Conservation (phyloP, 352 stramenopile species). For the Pythium dissotocum region DNA sequence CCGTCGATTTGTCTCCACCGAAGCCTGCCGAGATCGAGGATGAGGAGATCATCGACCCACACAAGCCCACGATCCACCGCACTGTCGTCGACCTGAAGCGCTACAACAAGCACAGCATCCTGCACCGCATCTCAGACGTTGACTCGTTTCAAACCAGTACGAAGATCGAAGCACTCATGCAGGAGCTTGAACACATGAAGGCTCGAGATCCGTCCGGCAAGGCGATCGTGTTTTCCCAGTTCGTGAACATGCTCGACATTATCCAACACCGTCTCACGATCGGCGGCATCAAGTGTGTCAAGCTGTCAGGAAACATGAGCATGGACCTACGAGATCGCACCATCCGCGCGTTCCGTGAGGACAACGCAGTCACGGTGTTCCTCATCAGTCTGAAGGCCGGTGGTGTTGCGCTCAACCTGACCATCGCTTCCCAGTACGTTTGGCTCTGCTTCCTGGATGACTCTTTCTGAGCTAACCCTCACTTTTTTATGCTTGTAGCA, state of each 20-base stretch:
- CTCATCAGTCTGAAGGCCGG: constrained; percentile 99
- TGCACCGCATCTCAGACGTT: constrained; percentile 63
- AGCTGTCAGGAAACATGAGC: constrained; percentile 91
- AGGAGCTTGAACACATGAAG: constrained; percentile 96
- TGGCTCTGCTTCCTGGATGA: background rate
- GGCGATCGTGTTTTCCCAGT: constrained; percentile 98
- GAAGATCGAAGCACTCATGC: constrained; percentile 98
- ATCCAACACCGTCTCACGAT: constrained; percentile 95
- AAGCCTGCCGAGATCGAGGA: constrained; percentile 30
- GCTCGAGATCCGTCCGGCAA: constrained; percentile 93
- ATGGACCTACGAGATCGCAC: constrained; percentile 84
- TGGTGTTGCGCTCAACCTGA: constrained; percentile 98
- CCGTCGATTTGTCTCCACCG: constrained; percentile 67
- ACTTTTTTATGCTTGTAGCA: constrained; percentile 45
- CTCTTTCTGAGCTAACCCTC: constrained; percentile 19
- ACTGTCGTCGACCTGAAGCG: constrained; percentile 48
- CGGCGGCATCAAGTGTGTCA: constrained; percentile 88
- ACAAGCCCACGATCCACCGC: constrained; percentile 30
- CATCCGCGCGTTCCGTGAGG: constrained; percentile 83
- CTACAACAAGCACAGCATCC: constrained; percentile 75
- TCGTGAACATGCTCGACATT: constrained; percentile 99
- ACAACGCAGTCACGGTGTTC: constrained; percentile 93
- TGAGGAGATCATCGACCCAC: constrained; percentile 16
- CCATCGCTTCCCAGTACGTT: constrained; percentile 92
- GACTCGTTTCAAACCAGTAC: constrained; percentile 89